A percentile compares a stretch with the other conserved stretches of the same genome.
Evolutionary conservation across 164 flowering plant species (phyloP).

Genomic region (Akebia trifoliata): DNA sequence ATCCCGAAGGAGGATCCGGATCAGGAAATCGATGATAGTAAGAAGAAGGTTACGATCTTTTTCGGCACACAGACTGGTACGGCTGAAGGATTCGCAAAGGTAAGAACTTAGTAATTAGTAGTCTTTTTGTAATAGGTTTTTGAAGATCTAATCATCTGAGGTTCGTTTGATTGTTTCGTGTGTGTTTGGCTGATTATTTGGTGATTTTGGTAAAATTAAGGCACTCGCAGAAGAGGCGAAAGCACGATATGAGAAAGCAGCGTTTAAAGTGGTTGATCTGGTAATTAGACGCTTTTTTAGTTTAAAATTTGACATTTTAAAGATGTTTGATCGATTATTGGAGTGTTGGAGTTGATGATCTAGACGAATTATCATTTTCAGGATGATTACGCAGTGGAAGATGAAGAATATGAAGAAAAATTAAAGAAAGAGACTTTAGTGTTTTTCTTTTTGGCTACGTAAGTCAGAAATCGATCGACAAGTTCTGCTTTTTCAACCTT

Average conservation of each 20-base stretch:
- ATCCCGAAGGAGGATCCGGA: conserved; percentile 44
- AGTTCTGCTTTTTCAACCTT: conserved; percentile 8
- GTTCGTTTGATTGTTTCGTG: too few species aligned
- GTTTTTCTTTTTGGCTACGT: conserved; percentile 93
- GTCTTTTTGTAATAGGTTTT: too few species aligned
- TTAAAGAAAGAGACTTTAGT: conserved; percentile 67
- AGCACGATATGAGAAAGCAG: conserved; percentile 76
- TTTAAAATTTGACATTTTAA: neutral
- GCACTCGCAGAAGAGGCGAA: conserved; percentile 84
- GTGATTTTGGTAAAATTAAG: conserved; percentile 26
- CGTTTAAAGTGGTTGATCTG: conserved; percentile 78
- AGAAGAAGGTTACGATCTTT: conserved; percentile 76
- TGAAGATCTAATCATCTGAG: too few species aligned
- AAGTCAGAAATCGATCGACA: conserved; percentile 25
- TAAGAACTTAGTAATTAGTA: conserved; percentile 9
- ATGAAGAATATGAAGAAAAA: conserved; percentile 77
- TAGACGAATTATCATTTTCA: too few species aligned
- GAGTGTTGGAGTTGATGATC: conserved; percentile 3
- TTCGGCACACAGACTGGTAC: conserved; percentile 98
- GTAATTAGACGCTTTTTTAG: too few species aligned
- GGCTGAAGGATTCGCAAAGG: conserved; percentile 99
- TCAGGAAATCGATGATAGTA: conserved; percentile 65
- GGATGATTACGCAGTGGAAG: conserved; percentile 96
- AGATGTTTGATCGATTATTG: neutral
- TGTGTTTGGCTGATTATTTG: neutral